These are phyloP conservation scores for Vicia faba DNA, from an alignment of 306 rosid genomes.

Conservation along the genomic window DNA sequence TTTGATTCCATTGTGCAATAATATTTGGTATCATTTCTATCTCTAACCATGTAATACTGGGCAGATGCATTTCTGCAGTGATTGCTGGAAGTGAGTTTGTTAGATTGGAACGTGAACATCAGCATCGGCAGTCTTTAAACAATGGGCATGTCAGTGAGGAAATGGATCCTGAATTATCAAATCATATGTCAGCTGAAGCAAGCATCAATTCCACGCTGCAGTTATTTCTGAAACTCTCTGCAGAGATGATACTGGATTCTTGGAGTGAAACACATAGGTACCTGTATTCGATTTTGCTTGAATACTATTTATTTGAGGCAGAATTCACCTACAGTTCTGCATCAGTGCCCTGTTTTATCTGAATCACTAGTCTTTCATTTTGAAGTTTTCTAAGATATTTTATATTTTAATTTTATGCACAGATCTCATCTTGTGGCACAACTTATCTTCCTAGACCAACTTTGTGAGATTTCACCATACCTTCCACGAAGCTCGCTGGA, in stretches of 20 bases:
- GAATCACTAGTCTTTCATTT: slow-evolving; percentile 21
- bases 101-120: slow-evolving; percentile 83
- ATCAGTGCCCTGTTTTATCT: slow-evolving; percentile 17
- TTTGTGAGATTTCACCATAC: slow-evolving; percentile 86
- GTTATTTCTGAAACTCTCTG: slow-evolving; percentile 82
- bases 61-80: slow-evolving; percentile 95
- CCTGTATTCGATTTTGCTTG: neutral
- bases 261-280: slow-evolving; percentile 86
- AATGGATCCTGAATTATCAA: slow-evolving; percentile 62
- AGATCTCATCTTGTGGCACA: slow-evolving; percentile 93
- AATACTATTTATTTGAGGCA: slow-evolving; percentile 9
- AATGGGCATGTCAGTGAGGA: slow-evolving; percentile 68
- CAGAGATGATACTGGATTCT: slow-evolving; percentile 79
- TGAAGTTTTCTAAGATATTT: slow-evolving; percentile 27
- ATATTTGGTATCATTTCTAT: slow-evolving; percentile 12
- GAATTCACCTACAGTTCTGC: slow-evolving; percentile 7
- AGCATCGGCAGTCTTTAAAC: slow-evolving; percentile 62
- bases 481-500: slow-evolving; percentile 92
- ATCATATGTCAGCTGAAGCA: slow-evolving; percentile 73
- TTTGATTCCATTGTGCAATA: slow-evolving; percentile 24
- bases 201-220: slow-evolving; percentile 89
- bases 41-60: slow-evolving; percentile 35
- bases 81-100: slow-evolving; percentile 90
- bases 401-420: slow-evolving; percentile 39
- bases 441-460: slow-evolving; percentile 91